A percentile compares a stretch with the other conserved stretches of the same genome.
These are phyloP conservation scores for Xylaria telfairii DNA, from an alignment of 495 filamentous ascomycete species.

Conservation along the genomic window DNA sequence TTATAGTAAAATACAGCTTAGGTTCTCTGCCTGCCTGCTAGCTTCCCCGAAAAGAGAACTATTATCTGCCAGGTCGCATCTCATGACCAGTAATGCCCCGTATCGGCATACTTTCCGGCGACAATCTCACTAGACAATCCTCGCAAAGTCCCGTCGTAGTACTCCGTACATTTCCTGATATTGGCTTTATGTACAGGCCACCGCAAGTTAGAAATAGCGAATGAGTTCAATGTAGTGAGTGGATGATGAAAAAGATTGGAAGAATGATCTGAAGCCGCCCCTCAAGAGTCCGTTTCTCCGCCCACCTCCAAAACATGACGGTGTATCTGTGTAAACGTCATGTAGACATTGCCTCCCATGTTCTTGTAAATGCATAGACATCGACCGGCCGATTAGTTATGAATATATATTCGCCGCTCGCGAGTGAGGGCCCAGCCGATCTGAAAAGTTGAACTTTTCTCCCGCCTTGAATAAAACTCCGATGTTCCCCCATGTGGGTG, in stretches of 20 bases:
- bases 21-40: background rate
- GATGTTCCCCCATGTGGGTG: background rate
- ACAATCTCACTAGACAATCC: background rate
- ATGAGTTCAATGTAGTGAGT: slow-evolving; percentile 16
- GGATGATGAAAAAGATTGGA: background rate
- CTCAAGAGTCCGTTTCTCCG: slow-evolving; percentile 17
- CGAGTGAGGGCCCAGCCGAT: background rate
- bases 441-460: slow-evolving; percentile 16
- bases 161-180: background rate
- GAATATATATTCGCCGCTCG: slow-evolving; percentile 7
- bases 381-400: slow-evolving; percentile 14
- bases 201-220: slow-evolving; percentile 1
- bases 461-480: slow-evolving; percentile 21
- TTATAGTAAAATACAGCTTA: slow-evolving; percentile 1
- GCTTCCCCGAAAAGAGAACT: background rate
- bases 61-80: background rate
- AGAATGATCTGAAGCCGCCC: background rate
- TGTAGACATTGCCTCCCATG: slow-evolving; percentile 12
- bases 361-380: slow-evolving; percentile 24
- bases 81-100: background rate
- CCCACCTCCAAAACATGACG: background rate
- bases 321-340: background rate
- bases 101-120: background rate
- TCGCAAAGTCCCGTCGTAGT: background rate
- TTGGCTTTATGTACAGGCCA: background rate